Evolutionary conservation across 257 asterid genomes (phyloP).

Genomic region (Sherardia arvensis): DNA sequence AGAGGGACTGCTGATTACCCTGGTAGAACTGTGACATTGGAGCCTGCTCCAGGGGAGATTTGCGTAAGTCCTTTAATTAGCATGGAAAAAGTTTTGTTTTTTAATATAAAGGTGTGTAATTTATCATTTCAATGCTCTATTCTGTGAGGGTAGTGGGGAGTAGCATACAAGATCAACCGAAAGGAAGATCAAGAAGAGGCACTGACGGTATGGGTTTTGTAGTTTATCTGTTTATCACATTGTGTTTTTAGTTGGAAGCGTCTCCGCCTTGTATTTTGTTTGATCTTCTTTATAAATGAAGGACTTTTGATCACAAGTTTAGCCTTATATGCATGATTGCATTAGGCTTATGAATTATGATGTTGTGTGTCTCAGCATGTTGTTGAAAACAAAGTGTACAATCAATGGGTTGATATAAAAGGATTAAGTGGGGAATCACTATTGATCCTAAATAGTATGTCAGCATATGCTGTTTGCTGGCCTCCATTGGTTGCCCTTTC

Average conservation of each 20-base stretch:
- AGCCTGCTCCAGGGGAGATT: constrained; percentile 68
- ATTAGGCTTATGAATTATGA: neutral
- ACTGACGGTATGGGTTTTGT: constrained; percentile 39
- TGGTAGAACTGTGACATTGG: constrained; percentile 87
- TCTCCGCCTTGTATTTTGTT: neutral
- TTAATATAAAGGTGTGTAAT: too few relatives aligned
- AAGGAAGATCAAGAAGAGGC: constrained; percentile 73
- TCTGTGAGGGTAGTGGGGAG: constrained; percentile 72
- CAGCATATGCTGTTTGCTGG: neutral
- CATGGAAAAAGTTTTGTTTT: neutral
- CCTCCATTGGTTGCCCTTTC: neutral
- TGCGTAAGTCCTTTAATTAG: constrained; percentile 42
- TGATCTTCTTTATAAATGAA: neutral
- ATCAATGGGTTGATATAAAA: neutral
- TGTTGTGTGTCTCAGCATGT: neutral
- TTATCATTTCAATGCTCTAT: neutral
- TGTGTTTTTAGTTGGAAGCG: neutral
- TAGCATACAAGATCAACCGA: constrained; percentile 65
- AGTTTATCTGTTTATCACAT: neutral
- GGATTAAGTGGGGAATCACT: neutral
- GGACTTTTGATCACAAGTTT: neutral
- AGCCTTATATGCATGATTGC: neutral
- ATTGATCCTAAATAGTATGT: neutral
- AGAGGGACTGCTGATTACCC: constrained; percentile 92
- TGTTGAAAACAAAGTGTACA: neutral